Evolutionary conservation across 371 early-diverging fungal species (phyloP).

Genomic region (Circinella umbellata): DNA sequence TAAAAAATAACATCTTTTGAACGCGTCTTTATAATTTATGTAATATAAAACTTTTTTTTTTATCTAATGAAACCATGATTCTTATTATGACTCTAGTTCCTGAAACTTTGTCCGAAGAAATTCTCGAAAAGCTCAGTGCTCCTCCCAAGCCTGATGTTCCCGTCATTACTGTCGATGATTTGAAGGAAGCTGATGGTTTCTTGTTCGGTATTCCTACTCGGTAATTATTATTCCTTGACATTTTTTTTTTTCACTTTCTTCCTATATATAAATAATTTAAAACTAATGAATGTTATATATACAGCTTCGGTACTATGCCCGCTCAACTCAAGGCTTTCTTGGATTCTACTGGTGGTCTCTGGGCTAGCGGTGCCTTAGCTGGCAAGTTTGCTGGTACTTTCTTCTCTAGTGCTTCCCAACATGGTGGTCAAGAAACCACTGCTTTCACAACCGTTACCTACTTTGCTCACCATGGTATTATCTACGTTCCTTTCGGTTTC

Average conservation of each 20-base stretch:
- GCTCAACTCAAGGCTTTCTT: constrained; percentile 70
- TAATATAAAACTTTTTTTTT: neutral
- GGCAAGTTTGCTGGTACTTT: constrained; percentile 75
- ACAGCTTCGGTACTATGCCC: constrained; percentile 59
- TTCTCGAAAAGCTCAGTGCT: constrained; percentile 75
- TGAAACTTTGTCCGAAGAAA: constrained; percentile 70
- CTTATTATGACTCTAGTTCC: constrained; percentile 28
- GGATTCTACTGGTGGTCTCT: constrained; percentile 73
- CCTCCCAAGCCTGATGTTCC: constrained; percentile 66
- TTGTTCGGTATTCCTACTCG: constrained; percentile 78
- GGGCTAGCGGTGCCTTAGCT: constrained; percentile 60
- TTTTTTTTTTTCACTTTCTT: no score
- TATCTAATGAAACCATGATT: neutral
- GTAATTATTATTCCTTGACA: no score
- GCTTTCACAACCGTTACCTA: constrained; percentile 62
- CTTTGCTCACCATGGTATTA: constrained; percentile 76
- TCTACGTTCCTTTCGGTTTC: constrained; percentile 71
- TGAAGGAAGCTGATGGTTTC: constrained; percentile 77
- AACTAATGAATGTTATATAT: no score
- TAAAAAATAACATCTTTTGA: neutral
- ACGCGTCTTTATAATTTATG: neutral
- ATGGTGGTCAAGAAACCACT: constrained; percentile 77
- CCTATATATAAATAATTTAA: no score
- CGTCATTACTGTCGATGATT: constrained; percentile 57
- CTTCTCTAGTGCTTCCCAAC: constrained; percentile 67